Conservation (phyloP, 2,329 filamentous ascomycete genomes). For the Neopestalotiopsis clavispora region DNA sequence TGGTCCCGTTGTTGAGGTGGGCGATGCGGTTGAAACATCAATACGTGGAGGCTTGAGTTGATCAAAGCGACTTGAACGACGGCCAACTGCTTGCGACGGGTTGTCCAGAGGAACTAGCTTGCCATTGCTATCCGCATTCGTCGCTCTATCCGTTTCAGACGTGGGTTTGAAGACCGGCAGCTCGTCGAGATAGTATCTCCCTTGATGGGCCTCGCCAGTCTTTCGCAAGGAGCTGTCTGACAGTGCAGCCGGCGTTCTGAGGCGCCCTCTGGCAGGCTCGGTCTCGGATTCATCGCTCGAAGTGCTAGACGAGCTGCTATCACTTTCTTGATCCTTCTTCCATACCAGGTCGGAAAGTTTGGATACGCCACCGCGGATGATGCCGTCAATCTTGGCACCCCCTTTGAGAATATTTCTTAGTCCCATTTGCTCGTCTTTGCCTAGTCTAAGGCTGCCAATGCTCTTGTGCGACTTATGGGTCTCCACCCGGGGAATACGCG, state of each 20-base stretch:
- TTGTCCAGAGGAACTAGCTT: slow-evolving; percentile 17
- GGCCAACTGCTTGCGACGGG: slow-evolving; percentile 40
- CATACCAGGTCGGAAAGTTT: slow-evolving; percentile 62
- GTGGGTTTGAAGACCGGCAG: slow-evolving; percentile 55
- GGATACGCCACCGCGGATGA: slow-evolving; percentile 65
- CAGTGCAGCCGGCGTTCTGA: slow-evolving; percentile 39
- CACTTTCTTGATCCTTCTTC: slow-evolving; percentile 51
- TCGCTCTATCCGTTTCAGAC: slow-evolving; percentile 31
- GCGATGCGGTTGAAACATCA: slow-evolving; percentile 49
- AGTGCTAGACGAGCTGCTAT: slow-evolving; percentile 40
- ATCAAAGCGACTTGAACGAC: slow-evolving; percentile 51
- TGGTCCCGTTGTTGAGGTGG: slow-evolving; percentile 38
- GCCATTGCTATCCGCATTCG: slow-evolving; percentile 23
- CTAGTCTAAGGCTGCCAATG: slow-evolving; percentile 53
- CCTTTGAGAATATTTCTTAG: slow-evolving; percentile 80
- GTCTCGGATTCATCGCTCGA: slow-evolving; percentile 56
- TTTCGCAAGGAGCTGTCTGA: slow-evolving; percentile 41
- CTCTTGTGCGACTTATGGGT: slow-evolving; percentile 54
- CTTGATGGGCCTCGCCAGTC: slow-evolving; percentile 35
- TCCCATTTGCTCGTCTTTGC: slow-evolving; percentile 55
- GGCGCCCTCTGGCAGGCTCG: slow-evolving; percentile 46
- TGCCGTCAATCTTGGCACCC: slow-evolving; percentile 69
- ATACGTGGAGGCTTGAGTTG: slow-evolving; percentile 54
- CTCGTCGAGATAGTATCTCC: slow-evolving; percentile 54
- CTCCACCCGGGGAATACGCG: slow-evolving; percentile 47